Evolutionary conservation across 2,329 filamentous ascomycete genomes (phyloP).

Genomic region (Zymoseptoria passerinii): DNA sequence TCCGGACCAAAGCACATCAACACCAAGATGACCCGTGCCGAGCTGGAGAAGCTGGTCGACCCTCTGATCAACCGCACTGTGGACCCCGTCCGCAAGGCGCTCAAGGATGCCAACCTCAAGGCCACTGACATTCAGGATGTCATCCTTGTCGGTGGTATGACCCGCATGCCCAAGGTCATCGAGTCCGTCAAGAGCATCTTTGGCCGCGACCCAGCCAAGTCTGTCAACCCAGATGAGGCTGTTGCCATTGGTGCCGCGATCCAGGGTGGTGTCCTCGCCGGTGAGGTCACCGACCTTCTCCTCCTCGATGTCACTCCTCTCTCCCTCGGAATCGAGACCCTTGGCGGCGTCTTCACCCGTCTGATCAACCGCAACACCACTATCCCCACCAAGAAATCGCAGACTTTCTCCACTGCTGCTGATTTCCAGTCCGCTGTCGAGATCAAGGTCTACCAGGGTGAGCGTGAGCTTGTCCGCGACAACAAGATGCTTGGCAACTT

Average conservation of each 20-base stretch:
- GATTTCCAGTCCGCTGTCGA: constrained; percentile 98
- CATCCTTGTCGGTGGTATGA: constrained; percentile 98
- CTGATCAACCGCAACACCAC: constrained; percentile 99
- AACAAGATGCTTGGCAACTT: constrained; percentile 99
- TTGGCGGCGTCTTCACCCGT: constrained; percentile 94
- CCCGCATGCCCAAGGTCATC: constrained; percentile 96
- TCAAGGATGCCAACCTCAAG: constrained; percentile 88
- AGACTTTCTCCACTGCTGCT: constrained; percentile 93
- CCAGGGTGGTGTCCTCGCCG: constrained; percentile 91
- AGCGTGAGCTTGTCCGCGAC: constrained; percentile 96
- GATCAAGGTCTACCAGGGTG: constrained; percentile 99
- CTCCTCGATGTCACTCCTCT: constrained; percentile 93
- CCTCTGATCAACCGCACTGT: constrained; percentile 79
- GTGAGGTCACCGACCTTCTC: constrained; percentile 92
- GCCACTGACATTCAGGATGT: constrained; percentile 95
- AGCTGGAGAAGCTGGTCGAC: constrained; percentile 89
- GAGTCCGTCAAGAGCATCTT: constrained; percentile 97
- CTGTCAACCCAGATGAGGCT: constrained; percentile 96
- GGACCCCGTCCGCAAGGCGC: constrained; percentile 88
- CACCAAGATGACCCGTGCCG: constrained; percentile 81
- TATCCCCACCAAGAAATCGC: constrained; percentile 98
- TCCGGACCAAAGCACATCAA: constrained; percentile 98
- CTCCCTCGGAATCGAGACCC: constrained; percentile 96
- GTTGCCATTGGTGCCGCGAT: constrained; percentile 96
- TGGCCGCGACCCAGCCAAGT: constrained; percentile 92